Evolutionary conservation across 805 yeast species (phyloP), one percentile per base, ranked within the genome.

Genomic region (Candida insectorum): DNA sequence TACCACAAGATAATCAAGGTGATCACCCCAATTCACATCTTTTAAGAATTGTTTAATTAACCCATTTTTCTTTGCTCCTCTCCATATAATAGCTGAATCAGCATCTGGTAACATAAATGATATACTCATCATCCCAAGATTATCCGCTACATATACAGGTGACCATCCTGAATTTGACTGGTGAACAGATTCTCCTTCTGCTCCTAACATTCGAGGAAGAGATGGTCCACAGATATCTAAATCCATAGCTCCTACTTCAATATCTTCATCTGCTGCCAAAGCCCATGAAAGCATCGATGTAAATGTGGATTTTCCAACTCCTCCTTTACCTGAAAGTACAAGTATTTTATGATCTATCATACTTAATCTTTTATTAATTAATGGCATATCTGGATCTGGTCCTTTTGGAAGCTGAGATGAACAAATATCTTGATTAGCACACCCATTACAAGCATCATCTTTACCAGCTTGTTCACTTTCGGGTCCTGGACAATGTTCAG

Each of bases 401-500:
- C 96, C 97, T 52, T 84, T 84, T 6, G 93, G 93, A 9, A 88
- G 67, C 18, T 69, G 71, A 3, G 94, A 76, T 32, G 87, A 82
- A 62, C 99, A 93, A 4, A 91, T 84, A 28, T 72, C 78, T 58
- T 93, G 88, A 60, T 93, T 93, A 11, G 97, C 94, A 64, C 99
- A 93, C 8, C 97, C 96, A 6, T 65, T 73, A 54, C 99, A 93
- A 9, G 97, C 95, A 52, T 86, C 96, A 3, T 86, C 89, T 48
- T 83, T 78, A 6, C 99, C 99, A 2, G 99, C 98, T 33, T 64
- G 60, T 47, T 88, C 97, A 2, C 95, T 82, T 53, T 91, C 96
- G 2, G 97, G 95, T 1, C 98, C 99, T 0, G 98, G 98, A 64
- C 99, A 93, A 58, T 93, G 97, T 53, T 88, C 97, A 1, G 98